Conservation (phyloP, 2,329 filamentous ascomycete genomes). For the Trichophyton schoenleinii region DNA sequence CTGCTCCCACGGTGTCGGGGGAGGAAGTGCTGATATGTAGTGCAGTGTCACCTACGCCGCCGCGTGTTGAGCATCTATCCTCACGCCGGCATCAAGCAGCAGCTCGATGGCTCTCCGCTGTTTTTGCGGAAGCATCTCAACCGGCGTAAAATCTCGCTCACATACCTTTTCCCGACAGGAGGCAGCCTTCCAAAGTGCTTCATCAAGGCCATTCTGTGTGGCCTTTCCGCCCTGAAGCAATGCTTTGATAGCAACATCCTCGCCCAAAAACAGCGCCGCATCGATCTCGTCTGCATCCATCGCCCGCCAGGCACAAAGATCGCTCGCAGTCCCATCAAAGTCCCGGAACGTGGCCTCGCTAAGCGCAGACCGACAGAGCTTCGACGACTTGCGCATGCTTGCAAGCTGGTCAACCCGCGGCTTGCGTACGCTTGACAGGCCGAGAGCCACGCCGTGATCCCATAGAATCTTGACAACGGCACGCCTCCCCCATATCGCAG, state of each 20-base stretch:
- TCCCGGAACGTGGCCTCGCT: background rate
- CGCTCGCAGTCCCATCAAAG: background rate
- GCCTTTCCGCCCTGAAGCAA: background rate
- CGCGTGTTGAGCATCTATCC: background rate
- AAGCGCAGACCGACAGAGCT: background rate
- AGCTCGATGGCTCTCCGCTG: too few relatives aligned
- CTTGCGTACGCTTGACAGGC: background rate
- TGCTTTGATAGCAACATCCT: background rate
- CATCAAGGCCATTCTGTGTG: too few relatives aligned
- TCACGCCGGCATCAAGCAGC: background rate
- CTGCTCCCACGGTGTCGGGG: conserved; percentile 1
- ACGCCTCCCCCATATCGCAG: background rate
- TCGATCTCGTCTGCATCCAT: background rate
- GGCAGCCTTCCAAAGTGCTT: too few relatives aligned
- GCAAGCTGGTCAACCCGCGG: background rate
- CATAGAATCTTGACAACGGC: background rate
- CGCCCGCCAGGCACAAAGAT: background rate
- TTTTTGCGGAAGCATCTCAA: too few relatives aligned
- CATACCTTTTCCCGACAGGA: too few relatives aligned
- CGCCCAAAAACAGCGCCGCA: background rate
- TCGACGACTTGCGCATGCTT: background rate
- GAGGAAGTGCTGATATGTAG: background rate
- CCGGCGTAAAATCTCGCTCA: too few relatives aligned
- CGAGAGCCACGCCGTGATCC: background rate
- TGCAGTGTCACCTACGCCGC: background rate